phyloP scores from a whole-genome alignment of 768 basidiomycete species.

The Leucosporidium yakuticum region DNA sequence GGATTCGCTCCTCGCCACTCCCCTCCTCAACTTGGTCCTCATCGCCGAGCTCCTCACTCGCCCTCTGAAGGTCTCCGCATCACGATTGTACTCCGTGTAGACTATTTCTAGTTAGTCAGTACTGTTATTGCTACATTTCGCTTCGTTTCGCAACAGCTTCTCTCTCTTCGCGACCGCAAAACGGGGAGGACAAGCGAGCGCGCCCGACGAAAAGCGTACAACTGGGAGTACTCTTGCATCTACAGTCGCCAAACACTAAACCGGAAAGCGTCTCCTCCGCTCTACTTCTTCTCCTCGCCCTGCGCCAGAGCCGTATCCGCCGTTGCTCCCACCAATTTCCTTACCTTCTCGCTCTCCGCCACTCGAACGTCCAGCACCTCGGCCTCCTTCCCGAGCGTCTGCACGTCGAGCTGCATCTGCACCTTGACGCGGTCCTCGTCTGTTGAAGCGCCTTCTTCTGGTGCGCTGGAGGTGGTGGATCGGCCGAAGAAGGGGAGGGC shows the following conservation, averaged over 20 bases:
- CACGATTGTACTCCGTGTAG: too few relatives aligned
- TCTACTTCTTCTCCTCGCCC: conserved; percentile 22
- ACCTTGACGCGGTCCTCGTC: conserved; percentile 74
- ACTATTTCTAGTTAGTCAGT: too few relatives aligned
- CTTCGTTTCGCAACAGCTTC: too few relatives aligned
- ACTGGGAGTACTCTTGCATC: too few relatives aligned
- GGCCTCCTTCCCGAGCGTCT: conserved; percentile 74
- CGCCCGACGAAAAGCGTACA: too few relatives aligned
- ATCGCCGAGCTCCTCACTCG: conserved; percentile 91
- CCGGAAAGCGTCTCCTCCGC: too few relatives aligned
- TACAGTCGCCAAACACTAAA: too few relatives aligned
- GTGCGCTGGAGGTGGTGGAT: conserved; percentile 40
- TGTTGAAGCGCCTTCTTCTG: conserved; percentile 65
- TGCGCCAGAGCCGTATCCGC: conserved; percentile 4
- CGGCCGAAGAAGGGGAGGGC: conserved; percentile 62
- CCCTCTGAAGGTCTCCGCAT: too few relatives aligned
- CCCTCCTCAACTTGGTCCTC: conserved; percentile 85
- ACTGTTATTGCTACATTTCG: too few relatives aligned
- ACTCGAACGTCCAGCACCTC: conserved; percentile 60
- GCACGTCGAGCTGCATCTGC: conserved; percentile 82
- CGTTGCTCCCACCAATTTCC: conserved; percentile 40
- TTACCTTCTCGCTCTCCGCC: conserved; percentile 39
- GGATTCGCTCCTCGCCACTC: conserved; percentile 93
- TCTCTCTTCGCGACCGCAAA: too few relatives aligned
- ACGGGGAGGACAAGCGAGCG: too few relatives aligned